phyloP scores from a whole-genome alignment of 2,329 filamentous ascomycete species.

The Anisogramma anomala region DNA sequence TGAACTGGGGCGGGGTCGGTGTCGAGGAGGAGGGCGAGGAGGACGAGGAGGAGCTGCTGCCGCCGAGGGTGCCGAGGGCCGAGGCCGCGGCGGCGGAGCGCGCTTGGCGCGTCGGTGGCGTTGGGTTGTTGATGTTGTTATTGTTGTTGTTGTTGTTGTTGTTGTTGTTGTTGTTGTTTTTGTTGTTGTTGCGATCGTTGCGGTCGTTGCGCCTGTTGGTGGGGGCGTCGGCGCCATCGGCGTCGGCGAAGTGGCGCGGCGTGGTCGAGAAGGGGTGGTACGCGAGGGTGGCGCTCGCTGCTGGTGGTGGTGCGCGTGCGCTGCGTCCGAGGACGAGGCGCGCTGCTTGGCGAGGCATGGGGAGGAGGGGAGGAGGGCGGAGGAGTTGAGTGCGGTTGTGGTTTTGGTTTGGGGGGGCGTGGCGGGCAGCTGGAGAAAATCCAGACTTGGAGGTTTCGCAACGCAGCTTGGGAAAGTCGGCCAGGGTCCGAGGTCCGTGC shows the following conservation, averaged over 20 bases:
- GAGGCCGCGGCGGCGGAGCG: conserved; percentile 14
- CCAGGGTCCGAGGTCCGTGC: neutral
- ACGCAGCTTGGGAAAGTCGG: neutral
- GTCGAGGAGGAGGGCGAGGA: neutral
- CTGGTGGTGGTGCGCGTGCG: neutral
- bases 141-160: neutral
- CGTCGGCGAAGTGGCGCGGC: conserved; percentile 1
- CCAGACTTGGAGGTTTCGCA: too few relatives aligned
- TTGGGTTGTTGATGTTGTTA: too few relatives aligned
- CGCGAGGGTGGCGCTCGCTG: neutral
- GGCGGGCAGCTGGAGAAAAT: neutral
- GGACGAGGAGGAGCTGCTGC: conserved; percentile 3
- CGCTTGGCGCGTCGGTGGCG: conserved; percentile 5
- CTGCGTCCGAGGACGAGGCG: conserved; percentile 14
- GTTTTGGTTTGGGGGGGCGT: neutral
- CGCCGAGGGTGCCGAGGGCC: conserved; percentile 10
- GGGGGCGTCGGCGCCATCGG: too few relatives aligned
- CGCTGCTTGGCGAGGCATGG: conserved; percentile 14
- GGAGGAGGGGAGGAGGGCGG: too few relatives aligned
- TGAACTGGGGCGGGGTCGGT: neutral
- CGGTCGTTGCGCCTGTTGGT: conserved; percentile 1
- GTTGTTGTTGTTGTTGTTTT: too few relatives aligned
- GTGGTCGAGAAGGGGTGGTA: conserved; percentile 10
- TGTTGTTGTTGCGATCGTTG: neutral
- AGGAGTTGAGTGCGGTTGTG: too few relatives aligned